phyloP scores from a whole-genome alignment of 1,284 basidiomycete species.

The Wolfiporia cocos region DNA sequence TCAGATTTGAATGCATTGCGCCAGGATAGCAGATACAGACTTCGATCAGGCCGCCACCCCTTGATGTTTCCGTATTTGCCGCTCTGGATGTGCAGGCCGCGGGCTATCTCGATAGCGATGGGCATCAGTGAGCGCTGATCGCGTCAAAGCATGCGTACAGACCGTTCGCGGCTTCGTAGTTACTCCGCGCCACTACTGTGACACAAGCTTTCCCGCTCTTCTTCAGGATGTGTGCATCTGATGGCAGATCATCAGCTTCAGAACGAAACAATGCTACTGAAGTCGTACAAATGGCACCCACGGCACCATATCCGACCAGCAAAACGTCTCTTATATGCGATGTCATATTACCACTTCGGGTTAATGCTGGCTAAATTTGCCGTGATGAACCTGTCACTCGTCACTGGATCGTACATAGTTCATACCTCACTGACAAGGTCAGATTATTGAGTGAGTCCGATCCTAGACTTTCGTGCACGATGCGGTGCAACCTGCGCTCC shows the following conservation, averaged over 20 bases:
- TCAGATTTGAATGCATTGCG: background rate
- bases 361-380: too few species aligned
- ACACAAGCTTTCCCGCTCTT: constrained; percentile 58
- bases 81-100: constrained; percentile 53
- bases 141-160: constrained; percentile 7
- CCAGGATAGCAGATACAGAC: constrained; percentile 30
- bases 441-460: too few species aligned
- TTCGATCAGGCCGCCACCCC: constrained; percentile 57
- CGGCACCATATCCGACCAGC: constrained; percentile 51
- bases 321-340: constrained; percentile 38
- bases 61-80: constrained; percentile 51
- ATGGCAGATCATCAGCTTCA: too few species aligned
- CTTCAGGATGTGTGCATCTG: constrained; percentile 61
- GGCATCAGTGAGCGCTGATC: background rate
- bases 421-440: too few species aligned
- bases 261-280: too few species aligned
- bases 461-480: too few species aligned
- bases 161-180: constrained; percentile 57
- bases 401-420: too few species aligned
- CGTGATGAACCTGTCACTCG: too few species aligned
- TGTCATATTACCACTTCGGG: too few species aligned
- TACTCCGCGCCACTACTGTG: constrained; percentile 71
- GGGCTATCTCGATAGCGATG: constrained; percentile 22
- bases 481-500: too few species aligned
- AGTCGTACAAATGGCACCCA: constrained; percentile 53